Conservation (phyloP, 345 rosid genomes). For the Populus ilicifolia region DNA sequence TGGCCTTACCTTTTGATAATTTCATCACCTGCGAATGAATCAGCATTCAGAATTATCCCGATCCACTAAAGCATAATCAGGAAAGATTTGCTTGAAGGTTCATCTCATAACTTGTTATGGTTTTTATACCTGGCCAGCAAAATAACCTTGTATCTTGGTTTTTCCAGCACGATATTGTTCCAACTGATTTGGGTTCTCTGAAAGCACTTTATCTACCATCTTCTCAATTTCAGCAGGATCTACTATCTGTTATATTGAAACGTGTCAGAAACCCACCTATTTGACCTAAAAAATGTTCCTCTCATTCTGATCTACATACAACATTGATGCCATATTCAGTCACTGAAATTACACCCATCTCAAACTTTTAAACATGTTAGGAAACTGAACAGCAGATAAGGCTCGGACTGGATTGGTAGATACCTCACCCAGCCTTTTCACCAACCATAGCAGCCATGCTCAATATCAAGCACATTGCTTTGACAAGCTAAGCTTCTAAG, state of each 20-base stretch:
- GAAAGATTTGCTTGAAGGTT: neutral
- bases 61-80: neutral
- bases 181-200: constrained; percentile 78
- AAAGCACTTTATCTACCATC: constrained; percentile 65
- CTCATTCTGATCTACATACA: neutral
- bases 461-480: neutral
- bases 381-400: neutral
- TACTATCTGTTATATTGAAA: constrained; percentile 43
- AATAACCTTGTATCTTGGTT: constrained; percentile 85
- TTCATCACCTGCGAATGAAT: constrained; percentile 72
- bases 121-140: constrained; percentile 75
- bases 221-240: constrained; percentile 83
- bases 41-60: neutral
- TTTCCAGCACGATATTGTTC: constrained; percentile 80
- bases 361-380: neutral
- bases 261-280: constrained; percentile 7
- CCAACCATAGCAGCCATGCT: neutral
- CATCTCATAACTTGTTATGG: neutral
- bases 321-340: neutral
- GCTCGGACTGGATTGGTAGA: neutral
- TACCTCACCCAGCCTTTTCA: neutral
- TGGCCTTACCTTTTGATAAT: constrained; percentile 83
- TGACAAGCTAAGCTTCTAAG: neutral
- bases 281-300: neutral
- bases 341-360: neutral